These are phyloP conservation scores for Rhodotorula sp. DNA, from an alignment of 1,284 basidiomycete genomes.

Conservation along the genomic window DNA sequence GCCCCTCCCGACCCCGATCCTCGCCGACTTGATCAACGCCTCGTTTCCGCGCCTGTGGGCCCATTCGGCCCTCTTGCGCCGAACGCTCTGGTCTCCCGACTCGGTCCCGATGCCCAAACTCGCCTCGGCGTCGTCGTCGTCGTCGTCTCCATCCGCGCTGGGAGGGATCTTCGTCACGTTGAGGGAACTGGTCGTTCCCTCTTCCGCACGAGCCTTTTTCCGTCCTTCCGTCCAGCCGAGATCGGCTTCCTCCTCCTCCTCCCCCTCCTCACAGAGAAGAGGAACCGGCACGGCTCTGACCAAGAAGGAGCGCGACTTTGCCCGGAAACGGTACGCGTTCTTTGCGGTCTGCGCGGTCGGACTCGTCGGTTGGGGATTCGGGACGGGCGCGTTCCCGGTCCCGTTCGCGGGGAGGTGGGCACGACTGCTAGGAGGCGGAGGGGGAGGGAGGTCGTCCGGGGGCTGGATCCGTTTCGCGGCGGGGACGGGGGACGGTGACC, in stretches of 20 bases:
- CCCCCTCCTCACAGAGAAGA: neutral
- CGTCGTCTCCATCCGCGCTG: neutral
- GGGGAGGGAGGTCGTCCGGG: no score
- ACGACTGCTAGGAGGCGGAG: neutral
- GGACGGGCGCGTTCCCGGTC: conserved; percentile 35
- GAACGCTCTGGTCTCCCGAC: conserved; percentile 33
- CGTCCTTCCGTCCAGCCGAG: conserved; percentile 1
- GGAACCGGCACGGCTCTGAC: conserved; percentile 3
- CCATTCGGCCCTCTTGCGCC: conserved; percentile 36
- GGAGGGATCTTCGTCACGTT: neutral
- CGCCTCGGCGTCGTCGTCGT: neutral
- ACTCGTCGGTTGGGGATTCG: conserved; percentile 27
- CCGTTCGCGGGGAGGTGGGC: conserved; percentile 15
- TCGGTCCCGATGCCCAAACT: neutral
- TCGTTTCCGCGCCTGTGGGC: conserved; percentile 41
- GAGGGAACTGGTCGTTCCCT: neutral
- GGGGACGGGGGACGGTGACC: neutral
- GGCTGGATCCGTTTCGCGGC: conserved; percentile 5
- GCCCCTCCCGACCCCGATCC: conserved; percentile 48
- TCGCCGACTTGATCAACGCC: conserved; percentile 47
- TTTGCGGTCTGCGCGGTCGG: conserved; percentile 24
- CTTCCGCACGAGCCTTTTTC: neutral
- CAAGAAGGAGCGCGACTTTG: conserved; percentile 21
- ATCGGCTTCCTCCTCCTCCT: neutral
- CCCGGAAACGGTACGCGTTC: conserved; percentile 22